Conservation (phyloP, 305 asterid genomes). For the Fraxinus paxiana region DNA sequence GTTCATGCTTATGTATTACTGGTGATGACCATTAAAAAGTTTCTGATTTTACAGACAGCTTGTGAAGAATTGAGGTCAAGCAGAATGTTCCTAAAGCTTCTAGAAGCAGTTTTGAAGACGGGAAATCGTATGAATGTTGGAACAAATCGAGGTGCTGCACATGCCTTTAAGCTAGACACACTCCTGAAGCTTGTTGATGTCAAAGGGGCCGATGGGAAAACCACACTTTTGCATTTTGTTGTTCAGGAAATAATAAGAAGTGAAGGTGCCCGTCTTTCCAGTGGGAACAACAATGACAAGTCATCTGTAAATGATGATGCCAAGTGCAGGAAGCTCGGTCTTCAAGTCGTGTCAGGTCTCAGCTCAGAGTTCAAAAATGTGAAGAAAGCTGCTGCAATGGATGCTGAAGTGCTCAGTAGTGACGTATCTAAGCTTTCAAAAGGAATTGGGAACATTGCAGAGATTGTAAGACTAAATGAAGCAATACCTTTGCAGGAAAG, state of each 20-base stretch:
- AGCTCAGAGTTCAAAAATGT: conserved; percentile 69
- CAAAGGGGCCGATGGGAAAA: conserved; percentile 91
- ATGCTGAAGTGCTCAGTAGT: conserved; percentile 60
- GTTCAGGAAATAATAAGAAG: conserved; percentile 83
- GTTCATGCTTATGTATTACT: not conserved
- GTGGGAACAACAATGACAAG: conserved; percentile 25
- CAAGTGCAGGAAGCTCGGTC: conserved; percentile 73
- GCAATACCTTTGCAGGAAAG: conserved; percentile 25
- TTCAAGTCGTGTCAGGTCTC: conserved; percentile 70
- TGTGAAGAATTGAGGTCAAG: conserved; percentile 82
- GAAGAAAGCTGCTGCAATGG: conserved; percentile 96
- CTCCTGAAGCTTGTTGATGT: conserved; percentile 87
- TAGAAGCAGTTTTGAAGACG: conserved; percentile 90
- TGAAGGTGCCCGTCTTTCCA: conserved; percentile 72
- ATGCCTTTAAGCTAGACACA: conserved; percentile 91
- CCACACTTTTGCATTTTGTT: conserved; percentile 89
- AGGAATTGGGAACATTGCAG: conserved; percentile 54
- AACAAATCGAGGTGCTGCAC: conserved; percentile 94
- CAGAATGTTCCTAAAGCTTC: conserved; percentile 85
- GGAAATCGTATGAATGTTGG: conserved; percentile 98
- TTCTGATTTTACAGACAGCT: conserved; percentile 55
- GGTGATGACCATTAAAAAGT: not conserved
- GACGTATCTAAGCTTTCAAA: conserved; percentile 65
- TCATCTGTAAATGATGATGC: conserved; percentile 37
- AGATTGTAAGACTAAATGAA: conserved; percentile 39